Conservation (phyloP, 345 rosid genomes). For the Raphanus sativus region DNA sequence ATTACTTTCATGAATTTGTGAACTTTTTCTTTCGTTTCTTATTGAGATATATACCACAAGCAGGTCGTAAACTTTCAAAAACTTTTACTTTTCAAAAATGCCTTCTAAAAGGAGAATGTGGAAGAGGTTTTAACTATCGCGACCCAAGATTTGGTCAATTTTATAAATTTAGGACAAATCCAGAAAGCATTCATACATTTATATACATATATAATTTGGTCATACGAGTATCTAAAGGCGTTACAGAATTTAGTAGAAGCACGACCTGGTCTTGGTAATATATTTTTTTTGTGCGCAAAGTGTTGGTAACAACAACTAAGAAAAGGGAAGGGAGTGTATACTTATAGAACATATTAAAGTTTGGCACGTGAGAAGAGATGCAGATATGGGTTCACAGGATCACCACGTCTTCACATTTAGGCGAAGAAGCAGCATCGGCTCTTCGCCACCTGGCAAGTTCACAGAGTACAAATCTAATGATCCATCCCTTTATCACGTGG, state of each 20-base stretch:
- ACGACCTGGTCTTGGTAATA: not conserved
- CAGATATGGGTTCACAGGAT: slow-evolving; percentile 21
- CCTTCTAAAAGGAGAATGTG: not conserved
- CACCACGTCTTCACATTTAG: slow-evolving; percentile 25
- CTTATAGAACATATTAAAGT: not conserved
- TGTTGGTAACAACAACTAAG: not conserved
- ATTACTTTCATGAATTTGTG: not conserved
- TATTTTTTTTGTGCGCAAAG: no score
- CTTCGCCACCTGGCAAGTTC: slow-evolving; percentile 31
- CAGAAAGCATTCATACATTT: not conserved
- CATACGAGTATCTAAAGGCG: not conserved
- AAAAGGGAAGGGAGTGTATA: not conserved
- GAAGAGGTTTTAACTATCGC: no score
- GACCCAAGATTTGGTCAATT: not conserved
- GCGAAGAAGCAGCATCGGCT: slow-evolving; percentile 11
- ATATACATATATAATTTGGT: not conserved
- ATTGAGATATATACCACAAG: not conserved
- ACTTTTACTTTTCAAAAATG: not conserved
- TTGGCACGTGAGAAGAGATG: slow-evolving; percentile 10
- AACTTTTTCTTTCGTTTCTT: not conserved
- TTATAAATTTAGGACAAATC: not conserved
- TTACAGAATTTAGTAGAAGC: slow-evolving; percentile 16
- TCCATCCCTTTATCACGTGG: slow-evolving; percentile 34
- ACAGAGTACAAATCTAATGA: slow-evolving; percentile 16
- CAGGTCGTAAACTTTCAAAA: not conserved